Evolutionary conservation across 2,329 filamentous ascomycete species (phyloP).

Genomic region (Ophiostoma australiae): DNA sequence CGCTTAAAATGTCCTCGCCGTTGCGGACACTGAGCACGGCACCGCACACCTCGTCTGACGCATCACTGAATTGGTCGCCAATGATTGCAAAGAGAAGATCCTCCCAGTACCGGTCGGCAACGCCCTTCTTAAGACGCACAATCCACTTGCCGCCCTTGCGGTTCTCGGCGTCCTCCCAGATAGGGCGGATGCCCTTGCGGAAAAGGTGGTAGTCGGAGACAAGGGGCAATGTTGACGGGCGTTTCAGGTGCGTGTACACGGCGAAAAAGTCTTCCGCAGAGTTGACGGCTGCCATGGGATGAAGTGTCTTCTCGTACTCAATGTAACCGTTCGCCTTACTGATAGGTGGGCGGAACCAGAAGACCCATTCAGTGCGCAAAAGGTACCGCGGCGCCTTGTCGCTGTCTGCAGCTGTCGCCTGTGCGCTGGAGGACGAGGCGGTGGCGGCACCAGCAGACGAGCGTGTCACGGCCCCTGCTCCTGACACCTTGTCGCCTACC

Average conservation of each 20-base stretch:
- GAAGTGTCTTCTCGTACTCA: slow-evolving; percentile 95
- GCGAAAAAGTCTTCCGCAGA: slow-evolving; percentile 89
- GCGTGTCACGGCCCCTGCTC: slow-evolving; percentile 47
- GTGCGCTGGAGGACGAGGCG: slow-evolving; percentile 28
- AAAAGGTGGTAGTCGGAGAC: slow-evolving; percentile 98
- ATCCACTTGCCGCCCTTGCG: slow-evolving; percentile 97
- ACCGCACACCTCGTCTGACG: slow-evolving; percentile 89
- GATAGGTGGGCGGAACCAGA: slow-evolving; percentile 95
- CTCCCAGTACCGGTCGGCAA: slow-evolving; percentile 96
- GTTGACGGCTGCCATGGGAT: slow-evolving; percentile 74
- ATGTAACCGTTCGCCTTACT: slow-evolving; percentile 82
- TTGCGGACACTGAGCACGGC: slow-evolving; percentile 90
- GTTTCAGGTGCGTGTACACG: slow-evolving; percentile 83
- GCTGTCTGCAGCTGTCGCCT: slow-evolving; percentile 28
- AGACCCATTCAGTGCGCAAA: slow-evolving; percentile 84
- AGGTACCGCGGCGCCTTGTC: slow-evolving; percentile 44
- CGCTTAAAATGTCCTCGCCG: slow-evolving; percentile 93
- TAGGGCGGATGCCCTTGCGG: slow-evolving; percentile 90
- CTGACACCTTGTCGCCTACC: slow-evolving; percentile 59
- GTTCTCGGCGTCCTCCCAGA: slow-evolving; percentile 98
- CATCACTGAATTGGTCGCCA: slow-evolving; percentile 90
- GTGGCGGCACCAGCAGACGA: slow-evolving; percentile 28
- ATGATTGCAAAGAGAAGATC: slow-evolving; percentile 84
- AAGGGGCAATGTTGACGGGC: slow-evolving; percentile 78
- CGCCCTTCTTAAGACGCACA: slow-evolving; percentile 91